Percentiles rank a stretch among this genome's conserved stretches.
phyloP scores from a whole-genome alignment of 2,329 filamentous ascomycete genomes.

The Aspergillus ochraceoroseus region DNA sequence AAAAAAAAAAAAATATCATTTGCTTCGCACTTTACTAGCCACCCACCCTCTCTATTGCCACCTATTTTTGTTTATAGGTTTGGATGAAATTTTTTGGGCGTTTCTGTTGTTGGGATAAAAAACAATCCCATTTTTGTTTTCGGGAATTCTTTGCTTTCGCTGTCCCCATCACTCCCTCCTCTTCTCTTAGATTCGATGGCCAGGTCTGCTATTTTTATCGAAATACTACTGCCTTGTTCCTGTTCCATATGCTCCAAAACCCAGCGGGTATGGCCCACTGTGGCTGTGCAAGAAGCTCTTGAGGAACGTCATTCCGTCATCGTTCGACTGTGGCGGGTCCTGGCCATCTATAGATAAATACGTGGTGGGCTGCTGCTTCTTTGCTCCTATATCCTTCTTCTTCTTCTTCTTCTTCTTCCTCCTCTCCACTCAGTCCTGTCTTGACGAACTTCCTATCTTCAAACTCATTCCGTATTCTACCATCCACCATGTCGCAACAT shows the following conservation, averaged over 20 bases:
- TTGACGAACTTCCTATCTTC: too few relatives aligned
- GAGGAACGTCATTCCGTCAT: slow-evolving; percentile 7
- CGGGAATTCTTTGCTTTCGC: not conserved
- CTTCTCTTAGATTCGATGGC: not conserved
- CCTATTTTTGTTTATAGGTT: too few relatives aligned
- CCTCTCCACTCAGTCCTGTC: not conserved
- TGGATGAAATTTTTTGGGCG: too few relatives aligned
- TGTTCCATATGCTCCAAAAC: slow-evolving; percentile 3
- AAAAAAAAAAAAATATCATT: too few relatives aligned
- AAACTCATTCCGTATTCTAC: too few relatives aligned
- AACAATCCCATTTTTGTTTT: too few relatives aligned
- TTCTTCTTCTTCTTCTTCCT: not conserved
- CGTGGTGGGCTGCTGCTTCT: slow-evolving; percentile 8
- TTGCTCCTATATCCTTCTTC: slow-evolving; percentile 1
- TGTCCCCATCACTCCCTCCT: not conserved
- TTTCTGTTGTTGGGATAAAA: too few relatives aligned
- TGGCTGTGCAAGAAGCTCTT: slow-evolving; percentile 26
- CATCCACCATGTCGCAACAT: slow-evolving; percentile 48
- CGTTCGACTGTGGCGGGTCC: slow-evolving; percentile 13
- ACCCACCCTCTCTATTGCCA: too few relatives aligned
- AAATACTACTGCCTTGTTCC: slow-evolving; percentile 14
- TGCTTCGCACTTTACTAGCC: not conserved
- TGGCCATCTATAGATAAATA: slow-evolving; percentile 17
- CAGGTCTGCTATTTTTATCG: slow-evolving; percentile 9
- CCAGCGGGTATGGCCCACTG: slow-evolving; percentile 13